These are phyloP conservation scores for Plenodomus tracheiphilus DNA, from an alignment of 2,329 filamentous ascomycete species.

Conservation along the genomic window DNA sequence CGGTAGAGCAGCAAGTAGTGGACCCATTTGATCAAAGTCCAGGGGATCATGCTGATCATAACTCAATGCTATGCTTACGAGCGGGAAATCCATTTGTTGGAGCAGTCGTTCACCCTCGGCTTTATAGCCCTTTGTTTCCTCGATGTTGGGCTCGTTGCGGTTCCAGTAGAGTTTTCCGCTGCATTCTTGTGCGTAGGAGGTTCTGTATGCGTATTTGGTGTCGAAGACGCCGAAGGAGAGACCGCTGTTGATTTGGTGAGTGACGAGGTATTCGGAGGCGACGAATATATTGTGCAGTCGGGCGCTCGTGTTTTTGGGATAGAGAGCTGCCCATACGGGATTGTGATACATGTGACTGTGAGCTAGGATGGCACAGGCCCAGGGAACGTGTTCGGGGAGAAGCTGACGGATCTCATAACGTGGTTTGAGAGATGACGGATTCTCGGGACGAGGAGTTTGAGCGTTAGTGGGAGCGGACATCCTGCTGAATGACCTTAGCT, in stretches of 20 bases:
- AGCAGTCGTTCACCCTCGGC: conserved; percentile 28
- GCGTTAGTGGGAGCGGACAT: conserved; percentile 20
- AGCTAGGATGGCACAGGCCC: conserved; percentile 34
- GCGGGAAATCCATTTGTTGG: conserved; percentile 46
- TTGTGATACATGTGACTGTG: conserved; percentile 40
- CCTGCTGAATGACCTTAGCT: too few relatives aligned
- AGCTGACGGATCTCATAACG: conserved; percentile 40
- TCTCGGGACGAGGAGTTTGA: conserved; percentile 24
- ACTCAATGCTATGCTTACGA: conserved; percentile 43
- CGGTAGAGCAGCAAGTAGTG: conserved; percentile 26
- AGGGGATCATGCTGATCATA: conserved; percentile 38
- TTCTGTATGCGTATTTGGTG: conserved; percentile 43
- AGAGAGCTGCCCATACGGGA: conserved; percentile 30
- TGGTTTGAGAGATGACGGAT: conserved; percentile 29
- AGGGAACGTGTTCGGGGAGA: conserved; percentile 26
- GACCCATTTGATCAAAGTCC: conserved; percentile 26
- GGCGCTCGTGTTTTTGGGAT: conserved; percentile 25
- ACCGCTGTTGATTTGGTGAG: conserved; percentile 40
- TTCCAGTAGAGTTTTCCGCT: conserved; percentile 36
- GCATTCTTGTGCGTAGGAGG: conserved; percentile 27
- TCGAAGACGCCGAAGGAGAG: conserved; percentile 47
- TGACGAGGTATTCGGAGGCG: conserved; percentile 30
- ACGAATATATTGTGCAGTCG: conserved; percentile 11
- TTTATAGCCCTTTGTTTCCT: conserved; percentile 17
- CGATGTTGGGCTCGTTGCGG: conserved; percentile 15